Evolutionary conservation across 495 filamentous ascomycete genomes (phyloP), one percentile per base, ranked within the genome.

Genomic region (Penicillium mononematosum): DNA sequence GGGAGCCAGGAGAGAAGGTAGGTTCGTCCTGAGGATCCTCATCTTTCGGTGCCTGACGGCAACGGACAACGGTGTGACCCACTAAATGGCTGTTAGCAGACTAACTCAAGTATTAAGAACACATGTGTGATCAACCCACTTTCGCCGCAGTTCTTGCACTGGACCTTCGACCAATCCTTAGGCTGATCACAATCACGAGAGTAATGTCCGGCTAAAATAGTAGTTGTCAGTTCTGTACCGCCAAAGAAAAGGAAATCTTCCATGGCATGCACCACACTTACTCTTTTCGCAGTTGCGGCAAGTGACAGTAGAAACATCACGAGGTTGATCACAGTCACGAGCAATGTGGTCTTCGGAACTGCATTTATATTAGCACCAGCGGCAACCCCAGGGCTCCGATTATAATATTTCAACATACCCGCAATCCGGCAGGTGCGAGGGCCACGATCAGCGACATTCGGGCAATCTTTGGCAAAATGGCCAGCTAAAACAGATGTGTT

Each of bases 401-500:
- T 20, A 11, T n/a, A 17, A 46, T 19, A 9, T 11, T 10, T 14
- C 1, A 6, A 69, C 72, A 69, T 69, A 81, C 78, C 79, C 82
- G 65, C 86, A 89, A 69, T 88, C 89, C 77, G 86, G 63, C 87
- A 90, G 41, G 74, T 79, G 22, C 73, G 72, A 45, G 78, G 71
- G 10, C 42, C 45, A n/a, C 63, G 47, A 22, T 75, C 75, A 41
- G 72, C 68, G 19, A 66, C 75, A 60, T 83, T 77, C 31, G 90
- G 90, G 64, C 93, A 97, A 59, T 96, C 91, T 55, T 83, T 83
- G 3, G 88, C 83, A 70, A 92, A 94, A 61, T 96, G 93, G 5
- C 92, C 92, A 51, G 81, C 87, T 91, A 25, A 32, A 59, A 25
- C 19, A 47, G 6, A 51, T 57, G 32, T 56, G 43, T 56, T 62